phyloP scores from a whole-genome alignment of 176 grass and related monocot species.

The Aechmea fasciata region DNA sequence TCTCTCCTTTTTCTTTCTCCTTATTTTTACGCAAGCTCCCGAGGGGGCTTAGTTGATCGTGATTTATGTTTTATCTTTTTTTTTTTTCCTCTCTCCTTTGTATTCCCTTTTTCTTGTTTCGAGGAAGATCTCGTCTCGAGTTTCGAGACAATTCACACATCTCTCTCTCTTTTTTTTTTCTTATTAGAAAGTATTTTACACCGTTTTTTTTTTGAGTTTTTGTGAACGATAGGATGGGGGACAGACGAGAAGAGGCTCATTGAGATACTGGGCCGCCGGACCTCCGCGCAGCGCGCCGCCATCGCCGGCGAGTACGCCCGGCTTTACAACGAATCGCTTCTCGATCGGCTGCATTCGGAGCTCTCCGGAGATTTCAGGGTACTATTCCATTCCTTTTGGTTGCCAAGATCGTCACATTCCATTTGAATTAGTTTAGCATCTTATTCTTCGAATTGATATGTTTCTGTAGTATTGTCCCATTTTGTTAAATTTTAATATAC shows the following conservation, averaged over 20 bases:
- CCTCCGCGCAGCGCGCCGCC: constrained; percentile 47
- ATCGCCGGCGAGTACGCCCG: constrained; percentile 51
- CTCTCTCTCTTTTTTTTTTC: not conserved
- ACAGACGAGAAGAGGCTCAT: constrained; percentile 83
- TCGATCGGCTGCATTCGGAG: constrained; percentile 53
- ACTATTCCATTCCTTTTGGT: not conserved
- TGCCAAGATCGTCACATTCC: not conserved
- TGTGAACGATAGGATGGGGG: constrained; percentile 41
- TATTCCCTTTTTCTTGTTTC: not conserved
- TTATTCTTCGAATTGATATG: not conserved
- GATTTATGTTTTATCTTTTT: constrained; percentile 4
- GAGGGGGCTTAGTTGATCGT: not conserved
- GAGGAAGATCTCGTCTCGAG: not conserved
- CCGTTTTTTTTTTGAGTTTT: not conserved
- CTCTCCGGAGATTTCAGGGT: constrained; percentile 65
- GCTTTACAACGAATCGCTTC: constrained; percentile 52
- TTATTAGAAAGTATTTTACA: not conserved
- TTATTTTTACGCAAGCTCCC: not conserved
- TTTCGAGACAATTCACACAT: not conserved
- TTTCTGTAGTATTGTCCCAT: not conserved
- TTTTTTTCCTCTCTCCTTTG: not conserved
- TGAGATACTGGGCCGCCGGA: constrained; percentile 66
- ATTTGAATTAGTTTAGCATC: not conserved
- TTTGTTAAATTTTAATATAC: too few relatives aligned
- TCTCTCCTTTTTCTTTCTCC: not conserved